Percentiles rank a stretch among this genome's conserved stretches.
phyloP scores from a whole-genome alignment of 2,329 filamentous ascomycete genomes.

The Thielaviopsis euricoi region DNA sequence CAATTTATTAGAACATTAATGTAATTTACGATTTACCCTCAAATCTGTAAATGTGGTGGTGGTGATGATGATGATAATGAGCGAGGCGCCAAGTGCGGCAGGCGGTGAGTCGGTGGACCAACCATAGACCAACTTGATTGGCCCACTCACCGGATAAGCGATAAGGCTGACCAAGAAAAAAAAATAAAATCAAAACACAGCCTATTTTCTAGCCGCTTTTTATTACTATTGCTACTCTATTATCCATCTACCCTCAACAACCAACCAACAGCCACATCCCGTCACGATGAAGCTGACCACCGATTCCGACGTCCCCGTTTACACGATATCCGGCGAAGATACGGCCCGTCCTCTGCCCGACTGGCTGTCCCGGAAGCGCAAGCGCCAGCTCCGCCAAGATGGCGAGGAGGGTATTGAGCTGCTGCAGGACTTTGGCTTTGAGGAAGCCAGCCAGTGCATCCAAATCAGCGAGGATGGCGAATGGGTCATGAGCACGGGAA shows the following conservation, averaged over 20 bases:
- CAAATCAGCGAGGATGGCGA: slow-evolving; percentile 87
- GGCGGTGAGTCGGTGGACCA: slow-evolving; percentile 3
- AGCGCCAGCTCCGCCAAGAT: slow-evolving; percentile 82
- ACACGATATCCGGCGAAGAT: slow-evolving; percentile 84
- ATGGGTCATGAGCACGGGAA: slow-evolving; percentile 91
- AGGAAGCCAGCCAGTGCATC: slow-evolving; percentile 83
- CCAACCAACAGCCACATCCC: neutral
- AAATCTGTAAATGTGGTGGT: no score
- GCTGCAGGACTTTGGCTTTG: slow-evolving; percentile 94
- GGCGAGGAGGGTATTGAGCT: slow-evolving; percentile 87
- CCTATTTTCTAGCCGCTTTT: neutral
- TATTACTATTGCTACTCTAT: neutral
- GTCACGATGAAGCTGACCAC: slow-evolving; percentile 61
- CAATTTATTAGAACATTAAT: slow-evolving; percentile 56
- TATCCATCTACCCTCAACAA: no score
- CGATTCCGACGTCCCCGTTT: slow-evolving; percentile 71
- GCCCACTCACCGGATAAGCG: slow-evolving; percentile 7
- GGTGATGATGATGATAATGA: no score
- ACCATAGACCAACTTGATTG: neutral
- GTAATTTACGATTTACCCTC: slow-evolving; percentile 21
- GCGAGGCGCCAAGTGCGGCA: neutral
- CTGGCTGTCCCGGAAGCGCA: slow-evolving; percentile 82
- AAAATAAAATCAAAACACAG: neutral
- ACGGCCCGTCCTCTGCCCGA: slow-evolving; percentile 80
- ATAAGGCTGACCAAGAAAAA: slow-evolving; percentile 10